Conservation (phyloP, 1,284 basidiomycete species). For the Xerocomus alliaceus region DNA sequence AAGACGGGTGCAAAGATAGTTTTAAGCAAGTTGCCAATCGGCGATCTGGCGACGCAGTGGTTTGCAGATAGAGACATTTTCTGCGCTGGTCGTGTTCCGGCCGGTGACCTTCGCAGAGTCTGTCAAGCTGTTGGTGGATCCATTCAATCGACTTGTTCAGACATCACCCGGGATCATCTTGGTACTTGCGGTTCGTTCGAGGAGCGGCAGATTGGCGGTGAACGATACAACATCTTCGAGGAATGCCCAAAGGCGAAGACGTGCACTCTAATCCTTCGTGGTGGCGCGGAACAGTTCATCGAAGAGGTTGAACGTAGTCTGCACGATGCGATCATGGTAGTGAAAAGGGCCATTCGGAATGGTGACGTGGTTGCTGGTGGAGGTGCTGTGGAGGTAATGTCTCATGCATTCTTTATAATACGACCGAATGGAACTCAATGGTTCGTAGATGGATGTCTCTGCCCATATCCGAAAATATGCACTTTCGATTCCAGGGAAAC, state of each 20-base stretch:
- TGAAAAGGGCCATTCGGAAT: constrained; percentile 95
- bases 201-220: constrained; percentile 95
- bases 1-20: constrained; percentile 98
- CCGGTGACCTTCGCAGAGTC: constrained; percentile 91
- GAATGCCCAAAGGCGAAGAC: constrained; percentile 96
- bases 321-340: constrained; percentile 99
- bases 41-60: constrained; percentile 98
- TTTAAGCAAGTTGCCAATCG: constrained; percentile 97
- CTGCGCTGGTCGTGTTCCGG: constrained; percentile 95
- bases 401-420: constrained; percentile 4
- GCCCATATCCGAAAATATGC: constrained; percentile 91
- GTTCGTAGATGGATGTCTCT: constrained; percentile 91
- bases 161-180: constrained; percentile 89
- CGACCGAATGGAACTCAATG: constrained; percentile 25
- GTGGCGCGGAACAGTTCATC: constrained; percentile 99
- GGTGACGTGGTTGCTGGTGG: constrained; percentile 97
- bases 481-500: constrained; percentile 93
- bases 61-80: constrained; percentile 99
- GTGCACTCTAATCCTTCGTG: constrained; percentile 94
- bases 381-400: constrained; percentile 88
- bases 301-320: constrained; percentile 97
- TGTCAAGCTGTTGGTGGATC: constrained; percentile 96
- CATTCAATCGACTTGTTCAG: constrained; percentile 94
- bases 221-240: constrained; percentile 97
- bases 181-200: constrained; percentile 93